Base-by-base conservation (phyloP, 1,284 basidiomycete genomes). In the Pisolithus thermaeus region DNA sequence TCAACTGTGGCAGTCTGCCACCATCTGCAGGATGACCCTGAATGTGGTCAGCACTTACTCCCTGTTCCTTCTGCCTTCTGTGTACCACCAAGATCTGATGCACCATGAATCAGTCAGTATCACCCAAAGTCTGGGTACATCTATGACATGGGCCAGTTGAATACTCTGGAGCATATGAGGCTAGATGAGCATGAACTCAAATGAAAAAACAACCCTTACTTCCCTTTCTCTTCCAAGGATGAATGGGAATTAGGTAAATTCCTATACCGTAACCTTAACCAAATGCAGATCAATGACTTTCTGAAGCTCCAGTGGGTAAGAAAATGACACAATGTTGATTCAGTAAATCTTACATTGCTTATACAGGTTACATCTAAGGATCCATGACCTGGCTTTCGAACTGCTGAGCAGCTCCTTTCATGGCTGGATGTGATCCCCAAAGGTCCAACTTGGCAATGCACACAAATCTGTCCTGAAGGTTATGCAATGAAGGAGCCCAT, bases 221-320 rank as follows among this genome's bases (percentile, higher is more conserved):
- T 23, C 25, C 48, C 27, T 6, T 50, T 50, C 46, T 8, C 43
- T 23, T 25, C 25, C 46, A 41, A 32, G 32, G 48, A 40, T 11
- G 43, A 50, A 32, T 50, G 48, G 48, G 42, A 50, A 28, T 40
- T 50, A 1, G 25, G n/a, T n/a, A 47, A 50, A 14, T 44, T 50
- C 20, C 27, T 50, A 5, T 44, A 35, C 14, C 16, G 32, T 8
- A 50, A 44, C 28, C 32, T 50, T 4, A 47, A 14, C 11, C 49
- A 50, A 9, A 25, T 9, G 9, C 49, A 28, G 18, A 40, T 40
- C 38, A 22, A 40, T 7, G 18, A 22, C n/a, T 40, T 40, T 8
- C 18, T 40, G 38, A 40, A 40, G 38, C 38, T 40, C 22, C n/a
- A 40, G 5, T 40, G 16, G 38, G 38, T 40, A 40, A 40, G 38